phyloP scores from a whole-genome alignment of 2,329 filamentous ascomycete species.

The Neonectria faginata region DNA sequence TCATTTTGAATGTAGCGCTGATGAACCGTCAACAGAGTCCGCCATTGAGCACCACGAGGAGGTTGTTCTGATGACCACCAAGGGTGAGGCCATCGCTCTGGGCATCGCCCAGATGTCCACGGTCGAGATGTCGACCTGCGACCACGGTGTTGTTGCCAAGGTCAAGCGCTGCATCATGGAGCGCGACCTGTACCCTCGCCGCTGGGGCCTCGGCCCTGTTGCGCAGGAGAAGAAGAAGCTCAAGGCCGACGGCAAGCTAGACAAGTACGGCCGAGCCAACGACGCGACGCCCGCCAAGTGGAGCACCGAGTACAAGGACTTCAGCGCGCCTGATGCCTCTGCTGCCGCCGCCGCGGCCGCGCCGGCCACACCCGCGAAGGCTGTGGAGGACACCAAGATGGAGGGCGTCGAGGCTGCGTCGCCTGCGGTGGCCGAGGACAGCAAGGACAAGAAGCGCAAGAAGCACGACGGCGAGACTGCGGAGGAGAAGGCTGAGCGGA shows the following conservation, averaged over 20 bases:
- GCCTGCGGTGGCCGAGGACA: conserved; percentile 61
- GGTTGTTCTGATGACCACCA: conserved; percentile 97
- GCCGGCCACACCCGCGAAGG: conserved; percentile 55
- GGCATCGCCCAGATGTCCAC: conserved; percentile 98
- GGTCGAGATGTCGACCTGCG: conserved; percentile 95
- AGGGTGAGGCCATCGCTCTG: conserved; percentile 97
- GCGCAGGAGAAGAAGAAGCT: conserved; percentile 99
- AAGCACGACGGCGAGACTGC: conserved; percentile 83
- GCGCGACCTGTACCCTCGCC: conserved; percentile 93
- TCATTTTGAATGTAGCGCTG: conserved; percentile 39
- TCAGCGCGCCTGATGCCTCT: conserved; percentile 67
- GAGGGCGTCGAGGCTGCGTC: conserved; percentile 51
- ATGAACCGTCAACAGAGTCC: conserved; percentile 68
- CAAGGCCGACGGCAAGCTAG: conserved; percentile 96
- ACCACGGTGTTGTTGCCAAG: conserved; percentile 98
- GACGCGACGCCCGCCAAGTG: conserved; percentile 94
- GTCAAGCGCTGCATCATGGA: conserved; percentile 99
- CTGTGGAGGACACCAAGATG: conserved; percentile 53
- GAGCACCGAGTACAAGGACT: conserved; percentile 94
- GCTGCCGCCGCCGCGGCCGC: conserved; percentile 59
- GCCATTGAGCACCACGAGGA: conserved; percentile 96
- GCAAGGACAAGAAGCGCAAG: conserved; percentile 77
- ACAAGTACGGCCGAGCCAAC: conserved; percentile 95
- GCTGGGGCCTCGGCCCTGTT: conserved; percentile 95
- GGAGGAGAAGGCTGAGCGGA: conserved; percentile 73